Evolutionary conservation across 2,329 filamentous ascomycete genomes (phyloP), one percentile per base, ranked within the genome.

Genomic region (Lizonia empirigonia): DNA sequence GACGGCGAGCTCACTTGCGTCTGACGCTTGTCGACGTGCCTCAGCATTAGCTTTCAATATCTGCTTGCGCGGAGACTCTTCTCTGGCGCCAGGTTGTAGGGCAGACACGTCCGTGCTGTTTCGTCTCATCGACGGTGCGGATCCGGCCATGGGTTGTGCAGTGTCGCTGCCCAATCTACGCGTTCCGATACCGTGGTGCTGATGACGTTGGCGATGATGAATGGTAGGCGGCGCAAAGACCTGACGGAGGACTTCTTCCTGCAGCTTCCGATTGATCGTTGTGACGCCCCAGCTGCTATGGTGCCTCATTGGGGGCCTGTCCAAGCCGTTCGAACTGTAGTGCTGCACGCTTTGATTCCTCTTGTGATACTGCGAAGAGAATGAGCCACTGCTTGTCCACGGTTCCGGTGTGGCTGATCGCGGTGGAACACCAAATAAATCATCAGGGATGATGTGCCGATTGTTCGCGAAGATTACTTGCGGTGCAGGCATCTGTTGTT

Each of bases 401-500:
- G 68, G 64, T 52, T 75, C 70, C 4, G 72, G 72, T 16, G 71
- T 73, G 46, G 61, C 70, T 62, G 62, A 69, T 39, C 73, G 74
- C 26, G 70, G 79, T 24, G 85, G 79, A 15, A 86, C 80, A 45
- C 86, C 84, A 40, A 97, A 87, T 22, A 97, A 80, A 64, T 89
- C 90, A 36, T 90, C 85, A 1, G 93, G 93, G 33, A 97, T 85
- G 51, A 97, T 96, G 68, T 97, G 93, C 58, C 88, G 85, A 69
- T 97, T 97, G 70, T 97, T 92, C 66, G 93, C 90, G 55, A 97
- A 91, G 0, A 94, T 91, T 37, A 97, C 93, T 32, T 94, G 93
- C 2, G 93, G 92, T 23, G 96, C 85, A 18, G 88, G 83, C 26
- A 85, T 82, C 27, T 84, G 82, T 49, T 89, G 83, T 53, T 96